Evolutionary conservation across 352 stramenopile species (phyloP).

Genomic region (Phytopythium sindhum): DNA sequence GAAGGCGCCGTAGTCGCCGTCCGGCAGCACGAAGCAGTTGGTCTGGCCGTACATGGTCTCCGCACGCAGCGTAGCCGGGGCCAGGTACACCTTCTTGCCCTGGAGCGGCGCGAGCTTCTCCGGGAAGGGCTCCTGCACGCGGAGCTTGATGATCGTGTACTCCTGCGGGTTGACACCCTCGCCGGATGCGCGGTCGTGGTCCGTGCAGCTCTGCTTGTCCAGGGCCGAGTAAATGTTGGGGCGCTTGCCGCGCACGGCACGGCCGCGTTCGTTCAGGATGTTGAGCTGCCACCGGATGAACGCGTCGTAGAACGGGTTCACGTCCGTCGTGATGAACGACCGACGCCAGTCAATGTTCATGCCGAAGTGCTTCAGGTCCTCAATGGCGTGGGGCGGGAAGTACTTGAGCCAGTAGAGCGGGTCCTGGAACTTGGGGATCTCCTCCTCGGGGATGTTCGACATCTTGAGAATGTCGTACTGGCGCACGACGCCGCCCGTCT

Average conservation of each 20-base stretch:
- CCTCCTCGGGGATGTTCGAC: constrained; percentile 85
- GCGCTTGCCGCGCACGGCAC: constrained; percentile 93
- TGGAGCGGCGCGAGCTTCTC: constrained; percentile 72
- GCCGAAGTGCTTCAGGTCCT: constrained; percentile 98
- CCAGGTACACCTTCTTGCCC: constrained; percentile 94
- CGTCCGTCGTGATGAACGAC: constrained; percentile 99
- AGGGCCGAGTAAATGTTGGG: constrained; percentile 98
- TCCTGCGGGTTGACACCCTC: constrained; percentile 99
- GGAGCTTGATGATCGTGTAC: constrained; percentile 99
- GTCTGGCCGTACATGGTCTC: constrained; percentile 99
- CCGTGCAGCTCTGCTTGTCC: constrained; percentile 98
- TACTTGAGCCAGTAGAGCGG: constrained; percentile 98
- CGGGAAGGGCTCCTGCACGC: constrained; percentile 81
- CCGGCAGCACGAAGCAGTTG: constrained; percentile 99
- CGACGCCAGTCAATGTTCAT: constrained; percentile 97
- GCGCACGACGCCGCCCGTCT: constrained; percentile 95
- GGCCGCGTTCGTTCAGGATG: constrained; percentile 90
- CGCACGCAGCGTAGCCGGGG: constrained; percentile 97
- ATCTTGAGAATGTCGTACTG: constrained; percentile 99
- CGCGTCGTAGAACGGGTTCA: constrained; percentile 99
- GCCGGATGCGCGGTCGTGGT: constrained; percentile 98
- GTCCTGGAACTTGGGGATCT: constrained; percentile 98
- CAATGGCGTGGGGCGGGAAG: constrained; percentile 96
- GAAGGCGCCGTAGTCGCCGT: constrained; percentile 98
- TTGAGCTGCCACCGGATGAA: constrained; percentile 99